Conservation (phyloP, 73 alveolate species). For the Symbiodinium pilosum region DNA sequence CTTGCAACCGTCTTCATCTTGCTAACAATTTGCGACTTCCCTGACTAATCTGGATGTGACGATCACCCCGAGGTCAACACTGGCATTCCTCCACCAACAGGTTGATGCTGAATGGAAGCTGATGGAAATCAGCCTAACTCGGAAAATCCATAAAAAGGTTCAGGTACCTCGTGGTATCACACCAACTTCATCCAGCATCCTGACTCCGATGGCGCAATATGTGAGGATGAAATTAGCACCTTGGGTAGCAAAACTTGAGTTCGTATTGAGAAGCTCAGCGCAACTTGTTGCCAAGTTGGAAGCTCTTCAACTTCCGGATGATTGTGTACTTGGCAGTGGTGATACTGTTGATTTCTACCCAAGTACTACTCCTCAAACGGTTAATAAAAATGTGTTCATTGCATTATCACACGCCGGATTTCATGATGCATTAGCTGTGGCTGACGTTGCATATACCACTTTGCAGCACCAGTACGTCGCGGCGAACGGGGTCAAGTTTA, state of each 20-base stretch:
- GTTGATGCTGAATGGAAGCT: not conserved
- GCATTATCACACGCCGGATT: not conserved
- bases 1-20: not conserved
- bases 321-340: not conserved
- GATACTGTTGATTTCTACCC: conserved; percentile 5
- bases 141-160: conserved; percentile 21
- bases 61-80: not conserved
- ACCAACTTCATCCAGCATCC: not conserved
- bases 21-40: not conserved
- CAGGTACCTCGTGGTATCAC: not conserved
- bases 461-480: conserved; percentile 21
- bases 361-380: conserved; percentile 19
- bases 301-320: not conserved
- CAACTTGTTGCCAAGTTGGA: not conserved
- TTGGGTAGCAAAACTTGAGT: not conserved
- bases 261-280: not conserved
- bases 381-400: not conserved
- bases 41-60: not conserved
- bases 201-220: conserved; percentile 32
- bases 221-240: not conserved
- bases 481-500: not conserved
- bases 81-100: not conserved
- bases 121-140: conserved; percentile 15
- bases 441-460: not conserved
- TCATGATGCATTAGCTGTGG: not conserved